Conservation (phyloP, 495 filamentous ascomycete genomes). For the Talaromyces trachyspermus region DNA sequence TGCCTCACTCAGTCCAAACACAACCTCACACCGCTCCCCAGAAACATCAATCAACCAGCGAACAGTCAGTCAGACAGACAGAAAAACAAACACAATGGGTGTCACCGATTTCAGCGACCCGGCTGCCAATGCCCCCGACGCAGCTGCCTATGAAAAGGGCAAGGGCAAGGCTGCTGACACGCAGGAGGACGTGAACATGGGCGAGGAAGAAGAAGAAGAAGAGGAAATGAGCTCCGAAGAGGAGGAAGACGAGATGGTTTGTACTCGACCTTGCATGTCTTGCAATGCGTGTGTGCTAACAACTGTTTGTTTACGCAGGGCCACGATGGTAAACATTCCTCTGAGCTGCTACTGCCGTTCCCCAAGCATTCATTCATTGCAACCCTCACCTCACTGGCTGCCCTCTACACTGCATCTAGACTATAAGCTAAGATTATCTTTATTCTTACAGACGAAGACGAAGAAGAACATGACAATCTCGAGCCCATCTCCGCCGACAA, state of each 20-base stretch:
- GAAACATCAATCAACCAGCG: too few relatives aligned
- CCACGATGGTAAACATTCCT: too few relatives aligned
- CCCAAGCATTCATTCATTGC: constrained; percentile 9
- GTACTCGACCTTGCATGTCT: constrained; percentile 6
- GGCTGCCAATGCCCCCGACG: constrained; percentile 27
- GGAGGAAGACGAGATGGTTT: constrained; percentile 56
- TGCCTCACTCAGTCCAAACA: constrained; percentile 9
- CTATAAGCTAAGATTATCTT: too few relatives aligned
- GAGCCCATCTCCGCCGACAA: constrained; percentile 84
- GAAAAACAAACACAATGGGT: constrained; percentile 39
- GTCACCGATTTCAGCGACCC: constrained; percentile 21
- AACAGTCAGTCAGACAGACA: too few relatives aligned
- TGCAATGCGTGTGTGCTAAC: too few relatives aligned
- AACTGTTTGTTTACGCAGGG: too few relatives aligned
- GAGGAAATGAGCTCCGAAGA: constrained; percentile 56
- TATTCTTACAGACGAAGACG: constrained; percentile 55
- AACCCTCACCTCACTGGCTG: constrained; percentile 8
- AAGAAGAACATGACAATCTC: constrained; percentile 74
- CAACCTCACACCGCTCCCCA: too few relatives aligned
- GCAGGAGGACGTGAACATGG: constrained; percentile 54
- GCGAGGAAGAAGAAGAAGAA: constrained; percentile 59
- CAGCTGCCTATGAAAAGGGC: constrained; percentile 36
- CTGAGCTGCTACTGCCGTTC: neutral
- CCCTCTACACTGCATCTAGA: too few relatives aligned
- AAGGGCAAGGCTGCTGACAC: constrained; percentile 54